Evolutionary conservation across 768 basidiomycete genomes (phyloP).

Genomic region (Boletus rex-veris): DNA sequence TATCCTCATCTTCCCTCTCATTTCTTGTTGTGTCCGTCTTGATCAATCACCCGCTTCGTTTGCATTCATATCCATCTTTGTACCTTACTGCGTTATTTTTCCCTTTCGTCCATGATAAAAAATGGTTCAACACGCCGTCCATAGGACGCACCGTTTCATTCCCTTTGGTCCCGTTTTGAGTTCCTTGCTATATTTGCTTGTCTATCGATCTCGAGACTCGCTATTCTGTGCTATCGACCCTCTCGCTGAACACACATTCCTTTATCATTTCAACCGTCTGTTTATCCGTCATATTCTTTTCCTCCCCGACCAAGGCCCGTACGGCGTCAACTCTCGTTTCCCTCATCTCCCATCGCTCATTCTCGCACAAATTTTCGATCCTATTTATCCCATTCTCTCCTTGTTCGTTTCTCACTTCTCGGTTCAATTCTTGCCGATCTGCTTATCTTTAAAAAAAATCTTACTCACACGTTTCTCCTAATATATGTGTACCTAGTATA

Average conservation of each 20-base stretch:
- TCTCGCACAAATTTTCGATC: not conserved
- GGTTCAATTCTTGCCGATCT: not conserved
- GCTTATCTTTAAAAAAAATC: not conserved
- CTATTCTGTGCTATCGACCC: slow-evolving; percentile 12
- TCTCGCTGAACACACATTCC: slow-evolving; percentile 6
- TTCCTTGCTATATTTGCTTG: slow-evolving; percentile 7
- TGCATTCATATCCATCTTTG: slow-evolving; percentile 9
- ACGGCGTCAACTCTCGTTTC: not conserved
- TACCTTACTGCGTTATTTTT: slow-evolving; percentile 2
- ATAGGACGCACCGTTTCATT: slow-evolving; percentile 2
- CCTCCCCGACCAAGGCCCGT: not conserved
- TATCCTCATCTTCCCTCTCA: slow-evolving; percentile 3
- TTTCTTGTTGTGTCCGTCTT: slow-evolving; percentile 16
- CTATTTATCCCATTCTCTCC: not conserved
- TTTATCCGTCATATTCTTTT: slow-evolving; percentile 12
- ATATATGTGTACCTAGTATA: slow-evolving; percentile 28
- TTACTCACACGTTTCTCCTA: slow-evolving; percentile 4
- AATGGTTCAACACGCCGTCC: slow-evolving; percentile 1
- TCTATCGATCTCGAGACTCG: slow-evolving; percentile 7
- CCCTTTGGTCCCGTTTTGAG: not conserved
- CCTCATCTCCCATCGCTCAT: not conserved
- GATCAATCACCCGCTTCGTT: slow-evolving; percentile 7
- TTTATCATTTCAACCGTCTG: slow-evolving; percentile 2
- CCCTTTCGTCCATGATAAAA: slow-evolving; percentile 7
- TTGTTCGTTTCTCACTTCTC: no score